Percentiles rank a stretch among this genome's conserved stretches.
phyloP scores from a whole-genome alignment of 2,329 filamentous ascomycete species.

The Elsinoe australis region DNA sequence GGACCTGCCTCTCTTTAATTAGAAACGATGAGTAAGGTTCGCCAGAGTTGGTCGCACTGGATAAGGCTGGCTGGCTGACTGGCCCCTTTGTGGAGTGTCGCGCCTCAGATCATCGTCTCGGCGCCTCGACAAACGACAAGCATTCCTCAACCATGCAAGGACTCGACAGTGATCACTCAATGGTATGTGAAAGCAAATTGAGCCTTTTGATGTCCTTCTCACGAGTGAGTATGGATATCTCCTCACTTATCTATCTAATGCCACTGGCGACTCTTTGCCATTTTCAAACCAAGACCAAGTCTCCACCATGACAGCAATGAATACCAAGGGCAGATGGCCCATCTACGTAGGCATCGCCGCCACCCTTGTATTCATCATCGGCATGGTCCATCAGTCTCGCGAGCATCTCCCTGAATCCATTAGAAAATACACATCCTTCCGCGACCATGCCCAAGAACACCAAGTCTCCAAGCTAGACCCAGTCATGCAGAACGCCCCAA shows the following conservation, averaged over 20 bases:
- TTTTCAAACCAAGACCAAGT: neutral
- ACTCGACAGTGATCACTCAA: neutral
- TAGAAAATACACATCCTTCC: neutral
- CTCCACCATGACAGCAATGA: slow-evolving; percentile 2
- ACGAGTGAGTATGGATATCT: too few species aligned
- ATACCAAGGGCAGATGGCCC: slow-evolving; percentile 5
- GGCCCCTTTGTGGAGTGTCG: slow-evolving; percentile 3
- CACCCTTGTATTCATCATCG: slow-evolving; percentile 7
- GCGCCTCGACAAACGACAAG: neutral
- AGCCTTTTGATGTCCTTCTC: neutral
- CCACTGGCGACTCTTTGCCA: too few species aligned
- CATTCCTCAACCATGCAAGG: slow-evolving; percentile 13
- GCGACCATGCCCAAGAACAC: too few species aligned
- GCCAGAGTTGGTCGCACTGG: too few species aligned
- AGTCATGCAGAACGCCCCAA: slow-evolving; percentile 16
- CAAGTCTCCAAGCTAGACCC: slow-evolving; percentile 16
- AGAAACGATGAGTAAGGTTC: too few species aligned
- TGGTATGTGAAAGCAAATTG: slow-evolving; percentile 2
- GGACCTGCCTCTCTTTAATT: neutral
- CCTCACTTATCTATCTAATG: too few species aligned
- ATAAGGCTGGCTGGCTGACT: too few species aligned
- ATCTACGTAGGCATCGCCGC: slow-evolving; percentile 11
- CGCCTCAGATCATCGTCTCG: neutral
- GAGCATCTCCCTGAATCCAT: slow-evolving; percentile 1
- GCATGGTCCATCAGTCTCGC: slow-evolving; percentile 9